phyloP scores from a whole-genome alignment of 805 yeast genomes.

The Candida parachauliodes region DNA sequence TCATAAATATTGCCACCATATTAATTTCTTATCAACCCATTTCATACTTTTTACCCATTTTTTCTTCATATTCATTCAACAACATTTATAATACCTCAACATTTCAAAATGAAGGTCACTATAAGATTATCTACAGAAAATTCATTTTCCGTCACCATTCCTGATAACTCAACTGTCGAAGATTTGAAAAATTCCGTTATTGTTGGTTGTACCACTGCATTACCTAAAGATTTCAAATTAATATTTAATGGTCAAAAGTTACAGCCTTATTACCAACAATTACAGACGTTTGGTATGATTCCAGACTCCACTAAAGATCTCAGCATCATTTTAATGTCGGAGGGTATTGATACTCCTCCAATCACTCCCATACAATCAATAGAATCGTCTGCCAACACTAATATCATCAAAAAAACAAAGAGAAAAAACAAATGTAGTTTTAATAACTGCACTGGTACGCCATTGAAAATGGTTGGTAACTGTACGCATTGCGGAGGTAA shows the following conservation, averaged over 20 bases:
- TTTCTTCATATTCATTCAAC: too few species aligned
- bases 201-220: slow-evolving; percentile 31
- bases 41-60: neutral
- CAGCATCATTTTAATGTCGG: slow-evolving; percentile 26
- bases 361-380: slow-evolving; percentile 8
- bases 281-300: slow-evolving; percentile 19
- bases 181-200: slow-evolving; percentile 47
- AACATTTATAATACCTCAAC: too few species aligned
- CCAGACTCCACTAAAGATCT: slow-evolving; percentile 11
- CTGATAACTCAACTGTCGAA: slow-evolving; percentile 50
- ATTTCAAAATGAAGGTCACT: slow-evolving; percentile 42
- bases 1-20: neutral
- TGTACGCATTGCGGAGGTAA: slow-evolving; percentile 82
- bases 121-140: slow-evolving; percentile 45
- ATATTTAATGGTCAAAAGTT: slow-evolving; percentile 38
- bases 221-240: slow-evolving; percentile 38
- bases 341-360: slow-evolving; percentile 23
- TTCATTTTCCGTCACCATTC: slow-evolving; percentile 45
- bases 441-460: slow-evolving; percentile 57
- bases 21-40: neutral
- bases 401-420: slow-evolving; percentile 22
- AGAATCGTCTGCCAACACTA: slow-evolving; percentile 2
- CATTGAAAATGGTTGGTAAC: slow-evolving; percentile 71
- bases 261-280: slow-evolving; percentile 21
- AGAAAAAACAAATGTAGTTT: slow-evolving; percentile 52